A percentile compares a stretch with the other conserved stretches of the same genome.
Conservation (phyloP, 2,329 filamentous ascomycete genomes). For the Trichophyton equinum region DNA sequence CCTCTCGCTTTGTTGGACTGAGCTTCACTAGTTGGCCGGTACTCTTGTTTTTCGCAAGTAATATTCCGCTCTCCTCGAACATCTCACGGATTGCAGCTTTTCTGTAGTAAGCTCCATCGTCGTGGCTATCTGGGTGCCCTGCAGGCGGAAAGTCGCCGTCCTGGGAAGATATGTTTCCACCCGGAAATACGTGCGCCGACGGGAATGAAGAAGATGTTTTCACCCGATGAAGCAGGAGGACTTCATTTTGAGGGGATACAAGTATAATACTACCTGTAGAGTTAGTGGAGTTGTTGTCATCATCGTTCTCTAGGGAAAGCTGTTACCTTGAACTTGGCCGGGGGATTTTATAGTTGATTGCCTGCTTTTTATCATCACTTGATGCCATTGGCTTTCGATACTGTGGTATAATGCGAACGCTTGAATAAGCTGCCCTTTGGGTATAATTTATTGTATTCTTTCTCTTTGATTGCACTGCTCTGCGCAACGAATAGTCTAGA, state of each 20-base stretch:
- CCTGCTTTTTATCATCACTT: constrained; percentile 5
- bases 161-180: constrained; percentile 65
- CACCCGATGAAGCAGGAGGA: constrained; percentile 78
- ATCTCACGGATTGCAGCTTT: constrained; percentile 77
- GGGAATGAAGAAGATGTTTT: constrained; percentile 72
- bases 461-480: not conserved
- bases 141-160: constrained; percentile 50
- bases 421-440: constrained; percentile 6
- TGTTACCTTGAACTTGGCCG: constrained; percentile 52
- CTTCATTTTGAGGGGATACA: constrained; percentile 72
- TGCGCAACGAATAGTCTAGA: not conserved
- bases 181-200: constrained; percentile 89
- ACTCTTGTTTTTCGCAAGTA: constrained; percentile 47
- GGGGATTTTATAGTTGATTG: constrained; percentile 29
- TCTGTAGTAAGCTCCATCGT: constrained; percentile 62
- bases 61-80: constrained; percentile 87
- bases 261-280: constrained; percentile 54
- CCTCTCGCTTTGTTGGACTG: constrained; percentile 46
- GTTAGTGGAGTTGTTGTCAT: not conserved
- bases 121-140: constrained; percentile 47
- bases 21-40: constrained; percentile 48
- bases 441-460: not conserved
- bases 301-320: not conserved
- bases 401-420: constrained; percentile 13
- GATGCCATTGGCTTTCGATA: constrained; percentile 13